These are phyloP conservation scores for Rhinocladiella mackenziei DNA, from an alignment of 2,329 filamentous ascomycete genomes.

Conservation along the genomic window DNA sequence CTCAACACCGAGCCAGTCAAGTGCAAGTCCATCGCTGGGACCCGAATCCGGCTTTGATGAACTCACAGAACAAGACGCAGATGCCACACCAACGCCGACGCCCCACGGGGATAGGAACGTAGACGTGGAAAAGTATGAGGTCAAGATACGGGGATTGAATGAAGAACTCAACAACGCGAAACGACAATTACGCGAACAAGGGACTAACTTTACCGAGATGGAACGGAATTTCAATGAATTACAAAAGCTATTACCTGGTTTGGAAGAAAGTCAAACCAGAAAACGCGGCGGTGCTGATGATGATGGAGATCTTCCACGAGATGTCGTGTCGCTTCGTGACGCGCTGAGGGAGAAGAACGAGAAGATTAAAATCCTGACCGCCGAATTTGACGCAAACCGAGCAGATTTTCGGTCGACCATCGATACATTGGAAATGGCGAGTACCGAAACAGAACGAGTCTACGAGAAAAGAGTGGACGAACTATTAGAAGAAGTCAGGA, in stretches of 20 bases:
- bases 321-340: conserved; percentile 71
- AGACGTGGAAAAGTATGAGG: conserved; percentile 30
- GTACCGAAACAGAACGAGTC: conserved; percentile 86
- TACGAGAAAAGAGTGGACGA: conserved; percentile 64
- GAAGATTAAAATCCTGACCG: conserved; percentile 85
- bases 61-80: conserved; percentile 51
- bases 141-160: conserved; percentile 63
- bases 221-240: conserved; percentile 81
- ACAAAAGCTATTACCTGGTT: conserved; percentile 61
- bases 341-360: conserved; percentile 92
- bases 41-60: conserved; percentile 35
- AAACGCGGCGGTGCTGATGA: conserved; percentile 49
- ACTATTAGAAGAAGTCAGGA: conserved; percentile 74
- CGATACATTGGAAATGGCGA: conserved; percentile 91
- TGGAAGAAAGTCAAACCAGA: conserved; percentile 20
- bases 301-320: conserved; percentile 46
- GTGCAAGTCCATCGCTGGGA: conserved; percentile 28
- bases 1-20: conserved; percentile 12
- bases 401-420: conserved; percentile 97
- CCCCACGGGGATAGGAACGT: conserved; percentile 25
- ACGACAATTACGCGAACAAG: conserved; percentile 89
- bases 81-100: conserved; percentile 43
- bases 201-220: conserved; percentile 78
- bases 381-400: conserved; percentile 90
- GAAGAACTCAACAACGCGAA: conserved; percentile 67